Percentiles rank a stretch among this genome's conserved stretches.
Evolutionary conservation across 148 eudicot genomes (phyloP).

Genomic region (Chenopodium quinoa): DNA sequence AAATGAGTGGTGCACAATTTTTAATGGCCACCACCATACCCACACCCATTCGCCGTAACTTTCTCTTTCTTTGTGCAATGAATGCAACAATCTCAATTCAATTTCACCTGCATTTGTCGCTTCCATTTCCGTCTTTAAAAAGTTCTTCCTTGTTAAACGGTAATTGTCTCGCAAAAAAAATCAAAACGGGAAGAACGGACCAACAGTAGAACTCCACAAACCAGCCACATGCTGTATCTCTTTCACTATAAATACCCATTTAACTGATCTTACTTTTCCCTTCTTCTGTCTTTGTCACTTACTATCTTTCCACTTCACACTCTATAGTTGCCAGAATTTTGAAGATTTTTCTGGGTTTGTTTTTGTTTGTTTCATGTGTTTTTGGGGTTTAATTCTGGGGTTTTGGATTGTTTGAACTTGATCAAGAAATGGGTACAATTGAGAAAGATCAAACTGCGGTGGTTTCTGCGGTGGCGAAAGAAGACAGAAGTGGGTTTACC

Average conservation of each 20-base stretch:
- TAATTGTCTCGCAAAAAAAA: too few species aligned
- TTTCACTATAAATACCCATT: slow-evolving; percentile 30
- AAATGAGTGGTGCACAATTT: slow-evolving; percentile 30
- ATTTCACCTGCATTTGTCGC: too few species aligned
- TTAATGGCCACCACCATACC: slow-evolving; percentile 1
- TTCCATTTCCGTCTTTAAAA: too few species aligned
- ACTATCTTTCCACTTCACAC: not conserved
- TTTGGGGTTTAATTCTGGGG: not conserved
- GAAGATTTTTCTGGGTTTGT: not conserved
- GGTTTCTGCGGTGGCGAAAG: slow-evolving; percentile 12
- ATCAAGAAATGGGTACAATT: slow-evolving; percentile 21
- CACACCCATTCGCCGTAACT: not conserved
- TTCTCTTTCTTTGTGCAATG: not conserved
- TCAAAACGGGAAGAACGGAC: too few species aligned
- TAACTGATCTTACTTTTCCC: not conserved
- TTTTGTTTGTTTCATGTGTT: not conserved
- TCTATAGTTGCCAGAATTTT: not conserved
- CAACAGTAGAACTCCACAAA: not conserved
- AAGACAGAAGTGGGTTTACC: not conserved
- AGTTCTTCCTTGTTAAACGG: too few species aligned
- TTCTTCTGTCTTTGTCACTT: slow-evolving; percentile 1
- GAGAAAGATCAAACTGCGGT: slow-evolving; percentile 14
- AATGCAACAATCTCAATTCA: slow-evolving; percentile 2
- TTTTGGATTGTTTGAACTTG: not conserved
- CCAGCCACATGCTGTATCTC: slow-evolving; percentile 21